phyloP scores from a whole-genome alignment of 805 yeast genomes.

The Pichia paraexigua region DNA sequence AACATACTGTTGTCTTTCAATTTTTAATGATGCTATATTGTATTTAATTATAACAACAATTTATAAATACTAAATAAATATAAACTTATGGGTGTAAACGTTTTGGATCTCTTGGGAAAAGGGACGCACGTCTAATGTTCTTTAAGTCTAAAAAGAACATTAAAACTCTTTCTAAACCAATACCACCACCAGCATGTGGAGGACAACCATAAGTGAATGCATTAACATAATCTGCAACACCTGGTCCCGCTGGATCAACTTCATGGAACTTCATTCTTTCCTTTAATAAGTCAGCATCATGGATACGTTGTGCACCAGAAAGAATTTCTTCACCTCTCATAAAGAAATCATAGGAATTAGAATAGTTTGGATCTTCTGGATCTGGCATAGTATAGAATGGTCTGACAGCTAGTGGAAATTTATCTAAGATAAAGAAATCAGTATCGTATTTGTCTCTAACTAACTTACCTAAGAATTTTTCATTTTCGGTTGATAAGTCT shows the following conservation, averaged over 20 bases:
- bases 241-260: conserved; percentile 71
- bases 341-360: conserved; percentile 98
- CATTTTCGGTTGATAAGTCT: conserved; percentile 90
- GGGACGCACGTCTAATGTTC: conserved; percentile 96
- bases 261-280: conserved; percentile 80
- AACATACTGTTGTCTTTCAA: neutral
- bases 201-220: conserved; percentile 94
- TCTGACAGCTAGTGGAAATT: conserved; percentile 93
- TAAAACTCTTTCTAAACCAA: conserved; percentile 96
- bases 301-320: conserved; percentile 99
- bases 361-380: conserved; percentile 81
- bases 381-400: conserved; percentile 99
- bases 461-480: conserved; percentile 82
- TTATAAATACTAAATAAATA: neutral
- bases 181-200: conserved; percentile 99
- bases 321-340: conserved; percentile 99
- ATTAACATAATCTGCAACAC: conserved; percentile 83
- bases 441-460: conserved; percentile 93
- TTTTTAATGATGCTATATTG: neutral
- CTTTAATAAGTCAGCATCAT: conserved; percentile 76
- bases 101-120: conserved; percentile 98
- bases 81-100: conserved; percentile 72
- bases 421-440: conserved; percentile 95
- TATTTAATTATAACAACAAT: too few relatives aligned
- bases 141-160: conserved; percentile 97